phyloP scores from a whole-genome alignment of 2,329 filamentous ascomycete genomes.

The Fusarium dlaminii region DNA sequence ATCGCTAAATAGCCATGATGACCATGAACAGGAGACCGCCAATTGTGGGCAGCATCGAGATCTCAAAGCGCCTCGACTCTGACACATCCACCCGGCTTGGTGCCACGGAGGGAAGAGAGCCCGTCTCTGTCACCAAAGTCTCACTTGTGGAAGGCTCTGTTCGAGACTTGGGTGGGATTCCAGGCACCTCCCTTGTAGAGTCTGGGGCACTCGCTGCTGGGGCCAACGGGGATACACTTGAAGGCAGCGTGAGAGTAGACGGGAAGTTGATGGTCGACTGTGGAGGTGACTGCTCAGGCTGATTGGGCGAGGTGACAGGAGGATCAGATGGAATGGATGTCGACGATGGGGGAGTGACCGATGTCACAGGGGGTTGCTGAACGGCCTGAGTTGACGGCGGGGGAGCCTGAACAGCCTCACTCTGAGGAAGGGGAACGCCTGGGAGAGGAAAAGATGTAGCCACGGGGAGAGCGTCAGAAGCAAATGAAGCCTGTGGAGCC shows the following conservation, averaged over 20 bases:
- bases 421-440: neutral
- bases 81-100: conserved; percentile 44
- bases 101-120: conserved; percentile 31
- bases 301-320: neutral
- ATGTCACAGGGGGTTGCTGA: neutral
- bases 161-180: neutral
- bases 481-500: neutral
- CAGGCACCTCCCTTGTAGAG: neutral
- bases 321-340: neutral
- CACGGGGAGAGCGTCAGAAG: conserved; percentile 6
- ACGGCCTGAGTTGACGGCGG: neutral
- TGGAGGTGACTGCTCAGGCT: neutral
- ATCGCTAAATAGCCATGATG: conserved; percentile 20
- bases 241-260: neutral
- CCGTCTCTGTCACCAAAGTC: conserved; percentile 29
- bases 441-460: neutral
- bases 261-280: neutral
- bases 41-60: conserved; percentile 36
- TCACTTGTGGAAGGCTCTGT: neutral
- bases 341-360: neutral
- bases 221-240: neutral
- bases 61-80: conserved; percentile 34
- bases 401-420: neutral
- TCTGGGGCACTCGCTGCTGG: neutral
- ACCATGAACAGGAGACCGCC: conserved; percentile 42